These are phyloP conservation scores for Trichoderma sp. DNA, from an alignment of 2,329 filamentous ascomycete species.

Conservation along the genomic window DNA sequence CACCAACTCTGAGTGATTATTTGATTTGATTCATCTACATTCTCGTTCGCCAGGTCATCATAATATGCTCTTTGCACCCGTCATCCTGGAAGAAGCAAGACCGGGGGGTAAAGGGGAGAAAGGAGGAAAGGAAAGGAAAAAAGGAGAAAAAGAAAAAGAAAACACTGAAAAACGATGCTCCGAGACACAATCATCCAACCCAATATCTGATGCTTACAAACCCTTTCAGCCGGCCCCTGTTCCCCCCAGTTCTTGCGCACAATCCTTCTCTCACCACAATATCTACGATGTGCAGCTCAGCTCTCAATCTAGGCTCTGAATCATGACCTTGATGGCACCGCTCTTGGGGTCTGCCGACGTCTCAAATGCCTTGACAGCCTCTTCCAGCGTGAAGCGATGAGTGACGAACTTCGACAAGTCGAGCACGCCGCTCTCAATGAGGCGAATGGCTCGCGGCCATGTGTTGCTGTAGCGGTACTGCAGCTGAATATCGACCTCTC, in stretches of 20 bases:
- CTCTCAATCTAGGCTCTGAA: conserved; percentile 61
- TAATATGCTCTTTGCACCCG: background rate
- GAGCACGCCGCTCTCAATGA: conserved; percentile 81
- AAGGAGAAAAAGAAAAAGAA: background rate
- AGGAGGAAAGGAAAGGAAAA: background rate
- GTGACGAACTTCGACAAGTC: conserved; percentile 81
- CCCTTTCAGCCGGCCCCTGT: background rate
- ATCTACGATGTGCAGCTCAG: background rate
- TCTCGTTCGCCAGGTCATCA: background rate
- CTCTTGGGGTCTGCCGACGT: conserved; percentile 84
- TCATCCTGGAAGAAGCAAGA: background rate
- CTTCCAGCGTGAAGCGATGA: conserved; percentile 80
- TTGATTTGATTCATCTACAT: background rate
- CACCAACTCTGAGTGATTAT: background rate
- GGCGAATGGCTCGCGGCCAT: conserved; percentile 87
- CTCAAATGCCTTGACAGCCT: conserved; percentile 85
- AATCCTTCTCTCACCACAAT: background rate
- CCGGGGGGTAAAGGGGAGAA: background rate
- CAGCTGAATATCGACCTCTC: conserved; percentile 92
- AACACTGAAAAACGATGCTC: background rate
- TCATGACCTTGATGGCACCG: conserved; percentile 94
- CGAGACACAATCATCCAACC: background rate
- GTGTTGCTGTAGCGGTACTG: conserved; percentile 97
- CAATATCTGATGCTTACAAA: background rate
- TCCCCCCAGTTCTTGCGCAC: background rate